Evolutionary conservation across 2,329 filamentous ascomycete species (phyloP), one percentile per base, ranked within the genome.

Genomic region (Acarospora socialis): DNA sequence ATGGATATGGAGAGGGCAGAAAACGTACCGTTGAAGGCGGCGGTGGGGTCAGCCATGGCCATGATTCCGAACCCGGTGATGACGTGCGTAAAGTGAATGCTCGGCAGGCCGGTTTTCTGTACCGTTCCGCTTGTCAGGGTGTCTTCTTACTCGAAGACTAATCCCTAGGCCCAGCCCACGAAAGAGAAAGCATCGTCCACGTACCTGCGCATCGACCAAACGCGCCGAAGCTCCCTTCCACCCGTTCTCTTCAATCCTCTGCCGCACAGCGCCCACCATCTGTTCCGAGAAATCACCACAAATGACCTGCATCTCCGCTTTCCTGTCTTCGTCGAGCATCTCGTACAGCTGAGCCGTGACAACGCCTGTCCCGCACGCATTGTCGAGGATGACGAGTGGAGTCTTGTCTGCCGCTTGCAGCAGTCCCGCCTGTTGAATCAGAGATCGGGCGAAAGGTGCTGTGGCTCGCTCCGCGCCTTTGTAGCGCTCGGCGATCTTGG

Each of bases 281-380:
- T 43, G 47, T 2, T 52, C 48, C 0, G 63, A 60, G 14, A 57
- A 51, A 42, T 73, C 69, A 3, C 60, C 58, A 18, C 60, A 66
- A n/a, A 66, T 43, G 32, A 72, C 54, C 14, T 53, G 56, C 48
- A 66, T 67, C 32, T 47, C 43, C 6, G 43, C 46, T 13, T 66
- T 50, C 4, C 60, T 47, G 1, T 57, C 43, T 5, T 45, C 47
- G 8, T 54, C 40, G 9, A 71, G 36, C 3, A 43, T 46, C 7
- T 46, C 45, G 34, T 66, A 58, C 9, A 70, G 42, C 16, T 60
- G 47, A 6, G 60, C 56, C 1, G 60, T 61, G 8, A 69, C 52
- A 10, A 67, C 54, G 1, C 67, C 69, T 3, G 57, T 55, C 0
- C 68, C 68, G 34, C 68, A 72, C 5, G 63, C 67, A 39, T 60